A percentile compares a stretch with the other conserved stretches of the same genome.
phyloP scores from a whole-genome alignment of 148 eudicot genomes.

The Rhododendron mucronatum region DNA sequence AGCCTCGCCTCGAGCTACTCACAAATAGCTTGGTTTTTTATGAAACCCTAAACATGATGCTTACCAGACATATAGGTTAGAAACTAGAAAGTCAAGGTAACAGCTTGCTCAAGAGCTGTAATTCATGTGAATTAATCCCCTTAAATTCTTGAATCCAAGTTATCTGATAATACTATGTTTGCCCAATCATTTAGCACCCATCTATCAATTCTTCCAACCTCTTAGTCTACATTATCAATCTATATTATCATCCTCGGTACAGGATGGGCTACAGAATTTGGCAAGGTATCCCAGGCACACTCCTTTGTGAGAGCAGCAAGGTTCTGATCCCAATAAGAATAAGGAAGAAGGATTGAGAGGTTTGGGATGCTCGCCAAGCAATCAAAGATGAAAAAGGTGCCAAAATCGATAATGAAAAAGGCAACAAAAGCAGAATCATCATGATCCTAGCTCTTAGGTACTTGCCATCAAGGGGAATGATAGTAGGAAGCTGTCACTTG shows the following conservation, averaged over 20 bases:
- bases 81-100: not conserved
- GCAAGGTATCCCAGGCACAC: not conserved
- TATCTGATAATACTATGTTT: not conserved
- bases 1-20: not conserved
- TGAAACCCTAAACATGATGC: not conserved
- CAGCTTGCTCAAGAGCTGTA: not conserved
- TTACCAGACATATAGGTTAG: not conserved
- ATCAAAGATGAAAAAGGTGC: not conserved
- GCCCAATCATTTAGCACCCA: not conserved
- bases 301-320: not conserved
- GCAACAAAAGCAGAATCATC: not conserved
- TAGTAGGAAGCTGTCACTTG: conserved; percentile 2
- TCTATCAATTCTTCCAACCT: not conserved
- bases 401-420: not conserved
- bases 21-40: too few relatives aligned
- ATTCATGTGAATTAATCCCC: not conserved
- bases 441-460: not conserved
- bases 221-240: not conserved
- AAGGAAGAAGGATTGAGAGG: not conserved
- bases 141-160: not conserved
- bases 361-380: not conserved
- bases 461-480: not conserved
- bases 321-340: not conserved
- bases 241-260: not conserved
- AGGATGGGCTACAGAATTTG: not conserved